These are phyloP conservation scores for Ogataea pignaliae DNA, from an alignment of 805 yeast species.

Conservation along the genomic window DNA sequence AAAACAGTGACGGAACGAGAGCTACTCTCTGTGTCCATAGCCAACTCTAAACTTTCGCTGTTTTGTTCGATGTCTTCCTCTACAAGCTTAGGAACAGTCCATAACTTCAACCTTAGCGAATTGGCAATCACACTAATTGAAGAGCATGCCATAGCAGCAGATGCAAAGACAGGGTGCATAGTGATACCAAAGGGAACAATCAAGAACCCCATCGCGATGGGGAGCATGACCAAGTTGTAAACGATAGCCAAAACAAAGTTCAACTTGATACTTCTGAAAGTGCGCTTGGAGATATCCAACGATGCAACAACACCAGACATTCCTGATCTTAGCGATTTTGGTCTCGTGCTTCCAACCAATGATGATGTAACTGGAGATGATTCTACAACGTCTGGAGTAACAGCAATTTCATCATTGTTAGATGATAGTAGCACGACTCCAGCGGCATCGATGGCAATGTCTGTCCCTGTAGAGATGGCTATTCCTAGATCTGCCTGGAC, in stretches of 20 bases:
- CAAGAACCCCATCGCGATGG: constrained; percentile 91
- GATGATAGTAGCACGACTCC: constrained; percentile 72
- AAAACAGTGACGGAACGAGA: not conserved
- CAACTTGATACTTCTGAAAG: constrained; percentile 69
- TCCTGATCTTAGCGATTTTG: constrained; percentile 9
- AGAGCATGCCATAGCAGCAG: constrained; percentile 89
- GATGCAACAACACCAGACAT: constrained; percentile 55
- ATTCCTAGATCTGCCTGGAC: constrained; percentile 86
- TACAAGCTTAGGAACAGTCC: constrained; percentile 33
- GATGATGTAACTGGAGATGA: not conserved
- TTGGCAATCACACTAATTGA: constrained; percentile 84
- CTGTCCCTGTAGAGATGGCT: constrained; percentile 90
- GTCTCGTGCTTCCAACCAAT: not conserved
- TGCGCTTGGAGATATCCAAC: constrained; percentile 61
- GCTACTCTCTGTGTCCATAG: not conserved
- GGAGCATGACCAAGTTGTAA: constrained; percentile 81
- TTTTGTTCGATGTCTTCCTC: not conserved
- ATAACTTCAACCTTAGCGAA: constrained; percentile 66
- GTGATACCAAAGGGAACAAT: constrained; percentile 69
- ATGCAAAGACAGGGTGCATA: constrained; percentile 85
- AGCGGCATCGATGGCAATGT: constrained; percentile 96
- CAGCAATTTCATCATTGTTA: constrained; percentile 17
- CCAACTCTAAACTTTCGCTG: constrained; percentile 6
- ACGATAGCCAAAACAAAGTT: constrained; percentile 86
- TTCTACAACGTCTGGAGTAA: constrained; percentile 19